phyloP scores from a whole-genome alignment of 495 filamentous ascomycete genomes.

The Lophium mytilinum region DNA sequence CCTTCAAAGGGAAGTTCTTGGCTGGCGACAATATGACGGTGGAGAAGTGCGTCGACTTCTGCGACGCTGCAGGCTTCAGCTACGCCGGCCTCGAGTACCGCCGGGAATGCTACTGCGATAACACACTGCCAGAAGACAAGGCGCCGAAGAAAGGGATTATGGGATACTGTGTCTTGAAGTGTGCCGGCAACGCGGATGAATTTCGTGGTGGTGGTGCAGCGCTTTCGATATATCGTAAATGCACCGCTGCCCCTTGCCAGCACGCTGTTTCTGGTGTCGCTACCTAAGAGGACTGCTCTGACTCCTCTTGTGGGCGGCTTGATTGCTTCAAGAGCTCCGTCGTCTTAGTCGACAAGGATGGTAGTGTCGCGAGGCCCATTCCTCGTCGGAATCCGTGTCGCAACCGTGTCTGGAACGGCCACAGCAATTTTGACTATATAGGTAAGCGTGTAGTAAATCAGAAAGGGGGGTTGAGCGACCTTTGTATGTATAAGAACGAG shows the following conservation, averaged over 20 bases:
- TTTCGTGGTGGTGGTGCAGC: conserved; percentile 26
- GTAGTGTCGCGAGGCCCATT: no score
- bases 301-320: no score
- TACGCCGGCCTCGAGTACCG: conserved; percentile 63
- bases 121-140: conserved; percentile 30
- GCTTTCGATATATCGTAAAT: conserved; percentile 29
- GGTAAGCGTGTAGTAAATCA: no score
- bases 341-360: no score
- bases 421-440: no score
- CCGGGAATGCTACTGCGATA: conserved; percentile 54
- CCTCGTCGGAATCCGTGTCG: no score
- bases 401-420: no score
- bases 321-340: no score
- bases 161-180: conserved; percentile 28
- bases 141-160: conserved; percentile 19
- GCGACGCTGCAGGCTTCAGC: conserved; percentile 40
- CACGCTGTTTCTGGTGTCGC: conserved; percentile 11
- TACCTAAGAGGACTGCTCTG: no score
- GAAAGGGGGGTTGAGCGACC: no score
- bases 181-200: conserved; percentile 24
- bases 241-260: conserved; percentile 20
- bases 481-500: no score
- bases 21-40: conserved; percentile 48
- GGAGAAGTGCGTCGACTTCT: conserved; percentile 51
- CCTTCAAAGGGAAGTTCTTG: conserved; percentile 49